Percentiles rank a stretch among this genome's conserved stretches.
phyloP scores from a whole-genome alignment of 371 early-diverging fungal species.

The Rhizomucor pusillus region DNA sequence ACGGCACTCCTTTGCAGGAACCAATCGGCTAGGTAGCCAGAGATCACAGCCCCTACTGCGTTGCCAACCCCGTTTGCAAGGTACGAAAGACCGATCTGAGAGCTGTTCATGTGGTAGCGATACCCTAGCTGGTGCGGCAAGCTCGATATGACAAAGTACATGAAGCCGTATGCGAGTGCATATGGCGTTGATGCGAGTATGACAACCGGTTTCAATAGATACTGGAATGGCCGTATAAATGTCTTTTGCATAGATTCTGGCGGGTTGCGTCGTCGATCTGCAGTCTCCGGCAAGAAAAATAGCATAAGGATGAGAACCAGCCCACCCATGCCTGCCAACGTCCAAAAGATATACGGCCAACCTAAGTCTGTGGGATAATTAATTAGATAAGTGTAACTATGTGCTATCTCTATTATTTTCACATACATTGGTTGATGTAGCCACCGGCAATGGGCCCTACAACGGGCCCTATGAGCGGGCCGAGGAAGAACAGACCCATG shows the following conservation, averaged over 20 bases:
- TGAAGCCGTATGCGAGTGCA: constrained; percentile 52
- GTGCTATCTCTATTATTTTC: too few relatives aligned
- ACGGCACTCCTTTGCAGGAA: constrained; percentile 12
- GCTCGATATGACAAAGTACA: constrained; percentile 45
- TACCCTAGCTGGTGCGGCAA: constrained; percentile 27
- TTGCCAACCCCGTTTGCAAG: constrained; percentile 47
- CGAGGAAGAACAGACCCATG: constrained; percentile 59
- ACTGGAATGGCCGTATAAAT: constrained; percentile 34
- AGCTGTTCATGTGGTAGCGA: constrained; percentile 30
- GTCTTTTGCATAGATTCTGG: constrained; percentile 14
- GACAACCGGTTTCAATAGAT: constrained; percentile 45
- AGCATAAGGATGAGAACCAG: constrained; percentile 54
- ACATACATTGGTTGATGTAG: constrained; percentile 43
- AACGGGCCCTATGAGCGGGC: constrained; percentile 57
- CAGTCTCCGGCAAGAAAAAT: constrained; percentile 68
- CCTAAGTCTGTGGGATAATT: constrained; percentile 52
- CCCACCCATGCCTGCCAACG: constrained; percentile 55
- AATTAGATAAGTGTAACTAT: too few relatives aligned
- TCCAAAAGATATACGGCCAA: constrained; percentile 71
- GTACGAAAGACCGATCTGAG: constrained; percentile 42
- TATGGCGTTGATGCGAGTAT: constrained; percentile 46
- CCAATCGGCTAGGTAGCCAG: constrained; percentile 40
- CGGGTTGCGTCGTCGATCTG: not conserved
- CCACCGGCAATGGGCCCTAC: constrained; percentile 46
- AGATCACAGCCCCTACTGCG: constrained; percentile 40